Conservation (phyloP, 2,329 filamentous ascomycete genomes). For the Fusarium tjaetaba region DNA sequence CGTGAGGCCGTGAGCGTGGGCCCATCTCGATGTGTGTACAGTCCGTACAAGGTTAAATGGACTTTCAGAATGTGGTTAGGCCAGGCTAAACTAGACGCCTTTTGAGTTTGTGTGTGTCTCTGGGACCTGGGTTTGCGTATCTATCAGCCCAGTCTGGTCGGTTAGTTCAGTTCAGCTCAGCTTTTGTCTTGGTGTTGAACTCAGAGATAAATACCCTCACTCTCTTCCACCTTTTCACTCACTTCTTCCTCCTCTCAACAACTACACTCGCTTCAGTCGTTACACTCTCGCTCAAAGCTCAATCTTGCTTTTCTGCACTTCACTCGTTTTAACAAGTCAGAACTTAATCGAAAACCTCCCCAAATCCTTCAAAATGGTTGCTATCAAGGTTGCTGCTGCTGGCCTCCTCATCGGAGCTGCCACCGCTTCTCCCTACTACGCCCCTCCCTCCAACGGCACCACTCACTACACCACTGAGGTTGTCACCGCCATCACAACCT, state of each 20-base stretch:
- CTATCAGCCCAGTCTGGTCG: neutral
- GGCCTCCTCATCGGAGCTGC: constrained; percentile 33
- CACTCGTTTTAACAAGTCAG: constrained; percentile 25
- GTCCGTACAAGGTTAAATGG: neutral
- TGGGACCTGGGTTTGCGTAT: neutral
- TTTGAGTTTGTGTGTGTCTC: neutral
- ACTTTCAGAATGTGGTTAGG: neutral
- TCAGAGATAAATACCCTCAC: constrained; percentile 29
- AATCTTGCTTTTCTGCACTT: constrained; percentile 20
- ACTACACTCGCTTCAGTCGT: constrained; percentile 37
- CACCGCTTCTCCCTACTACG: constrained; percentile 15
- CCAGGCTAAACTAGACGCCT: constrained; percentile 1
- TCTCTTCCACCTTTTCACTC: neutral
- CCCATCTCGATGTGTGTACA: constrained; percentile 1
- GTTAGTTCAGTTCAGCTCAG: neutral
- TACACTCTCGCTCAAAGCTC: constrained; percentile 12
- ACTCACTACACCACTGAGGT: constrained; percentile 69
- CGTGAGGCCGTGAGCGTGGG: neutral
- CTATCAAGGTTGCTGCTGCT: constrained; percentile 24
- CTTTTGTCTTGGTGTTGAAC: neutral
- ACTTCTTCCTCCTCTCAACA: neutral
- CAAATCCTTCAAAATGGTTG: constrained; percentile 24
- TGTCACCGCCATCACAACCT: constrained; percentile 74
- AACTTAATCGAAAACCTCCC: neutral
- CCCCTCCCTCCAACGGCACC: constrained; percentile 14